A percentile compares a stretch with the other conserved stretches of the same genome.
Conservation (phyloP, 2,329 filamentous ascomycete species). For the Graphilbum ipis-grandicollis region DNA sequence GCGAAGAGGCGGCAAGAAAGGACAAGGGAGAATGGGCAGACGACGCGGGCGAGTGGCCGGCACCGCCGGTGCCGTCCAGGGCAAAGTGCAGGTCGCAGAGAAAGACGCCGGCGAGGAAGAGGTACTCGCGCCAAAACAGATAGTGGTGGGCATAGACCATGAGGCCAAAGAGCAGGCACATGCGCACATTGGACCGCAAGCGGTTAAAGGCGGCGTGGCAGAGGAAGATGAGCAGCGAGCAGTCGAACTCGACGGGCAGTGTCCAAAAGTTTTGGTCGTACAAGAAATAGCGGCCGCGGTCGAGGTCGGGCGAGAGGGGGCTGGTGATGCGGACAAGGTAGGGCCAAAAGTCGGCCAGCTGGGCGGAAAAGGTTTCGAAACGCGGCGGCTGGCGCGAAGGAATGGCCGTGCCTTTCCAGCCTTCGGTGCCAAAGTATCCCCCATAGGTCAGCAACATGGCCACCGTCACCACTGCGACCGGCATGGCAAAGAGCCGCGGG, state of each 20-base stretch:
- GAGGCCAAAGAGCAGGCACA: conserved; percentile 6
- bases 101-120: conserved; percentile 17
- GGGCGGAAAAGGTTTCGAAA: not conserved
- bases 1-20: not conserved
- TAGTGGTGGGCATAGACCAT: conserved; percentile 11
- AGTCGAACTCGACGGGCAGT: conserved; percentile 18
- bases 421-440: conserved; percentile 6
- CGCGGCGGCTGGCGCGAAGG: conserved; percentile 5
- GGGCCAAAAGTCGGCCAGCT: conserved; percentile 5
- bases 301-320: conserved; percentile 15
- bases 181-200: conserved; percentile 6
- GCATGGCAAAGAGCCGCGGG: conserved; percentile 10
- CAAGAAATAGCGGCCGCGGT: conserved; percentile 4
- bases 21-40: not conserved
- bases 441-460: conserved; percentile 4
- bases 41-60: conserved; percentile 18
- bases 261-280: conserved; percentile 21
- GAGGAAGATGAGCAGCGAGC: conserved; percentile 18
- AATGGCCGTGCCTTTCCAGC: conserved; percentile 5
- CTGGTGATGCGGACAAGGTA: conserved; percentile 3
- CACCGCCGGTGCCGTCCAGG: conserved; percentile 21
- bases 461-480: conserved; percentile 4
- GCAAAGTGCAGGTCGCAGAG: conserved; percentile 14
- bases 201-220: conserved; percentile 15
- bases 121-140: conserved; percentile 13